phyloP scores from a whole-genome alignment of 2,329 filamentous ascomycete genomes.

The Pseudopithomyces maydicus region DNA sequence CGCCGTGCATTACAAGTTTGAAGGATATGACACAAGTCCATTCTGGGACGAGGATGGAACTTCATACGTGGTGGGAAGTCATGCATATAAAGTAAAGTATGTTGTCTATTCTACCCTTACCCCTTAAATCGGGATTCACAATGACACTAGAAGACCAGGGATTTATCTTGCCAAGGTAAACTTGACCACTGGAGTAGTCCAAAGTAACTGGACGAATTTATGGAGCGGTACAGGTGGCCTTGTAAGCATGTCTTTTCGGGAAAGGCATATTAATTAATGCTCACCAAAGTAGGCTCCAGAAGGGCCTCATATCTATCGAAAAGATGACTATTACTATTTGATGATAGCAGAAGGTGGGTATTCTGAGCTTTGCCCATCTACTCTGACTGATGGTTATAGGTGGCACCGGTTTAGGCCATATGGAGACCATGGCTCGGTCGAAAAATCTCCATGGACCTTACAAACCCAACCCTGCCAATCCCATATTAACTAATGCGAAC shows the following conservation, averaged over 20 bases:
- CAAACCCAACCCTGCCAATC: conserved; percentile 42
- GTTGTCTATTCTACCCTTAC: conserved; percentile 5
- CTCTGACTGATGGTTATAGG: conserved; percentile 29
- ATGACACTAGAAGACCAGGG: conserved; percentile 23
- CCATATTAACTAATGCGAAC: conserved; percentile 45
- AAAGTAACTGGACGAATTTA: conserved; percentile 25
- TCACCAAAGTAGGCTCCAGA: conserved; percentile 24
- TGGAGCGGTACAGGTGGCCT: conserved; percentile 46
- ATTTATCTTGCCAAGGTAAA: conserved; percentile 38
- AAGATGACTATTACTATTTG: conserved; percentile 40
- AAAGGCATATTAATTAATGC: neutral
- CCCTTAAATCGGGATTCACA: neutral
- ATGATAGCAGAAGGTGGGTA: conserved; percentile 43
- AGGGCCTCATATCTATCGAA: conserved; percentile 47
- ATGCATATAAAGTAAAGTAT: conserved; percentile 28
- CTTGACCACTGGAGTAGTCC: conserved; percentile 32
- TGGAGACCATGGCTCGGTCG: conserved; percentile 45
- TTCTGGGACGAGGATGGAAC: conserved; percentile 62
- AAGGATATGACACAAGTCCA: conserved; percentile 58
- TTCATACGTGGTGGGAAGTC: conserved; percentile 51
- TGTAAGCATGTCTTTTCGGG: conserved; percentile 10
- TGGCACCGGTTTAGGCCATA: conserved; percentile 44
- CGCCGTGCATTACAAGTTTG: conserved; percentile 55
- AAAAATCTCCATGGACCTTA: conserved; percentile 44
- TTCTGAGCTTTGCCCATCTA: conserved; percentile 29